A percentile compares a stretch with the other conserved stretches of the same genome.
Evolutionary conservation across 2,329 filamentous ascomycete genomes (phyloP).

Genomic region (Paramyrothecium sp.): DNA sequence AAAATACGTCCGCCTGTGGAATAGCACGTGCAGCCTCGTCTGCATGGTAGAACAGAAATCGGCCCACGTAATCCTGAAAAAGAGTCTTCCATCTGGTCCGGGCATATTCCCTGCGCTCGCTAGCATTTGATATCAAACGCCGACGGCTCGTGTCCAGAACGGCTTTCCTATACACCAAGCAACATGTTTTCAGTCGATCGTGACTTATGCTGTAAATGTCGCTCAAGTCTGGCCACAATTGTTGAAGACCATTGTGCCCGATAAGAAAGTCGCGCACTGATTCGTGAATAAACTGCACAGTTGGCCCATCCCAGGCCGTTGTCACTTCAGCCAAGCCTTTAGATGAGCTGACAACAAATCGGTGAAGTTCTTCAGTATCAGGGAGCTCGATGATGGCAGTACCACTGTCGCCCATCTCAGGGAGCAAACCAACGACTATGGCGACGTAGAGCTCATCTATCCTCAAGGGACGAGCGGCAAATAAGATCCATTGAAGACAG

Average conservation of each 20-base stretch:
- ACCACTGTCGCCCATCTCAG: slow-evolving; percentile 14
- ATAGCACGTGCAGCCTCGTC: background rate
- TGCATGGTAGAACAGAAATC: background rate
- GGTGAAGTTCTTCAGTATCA: background rate
- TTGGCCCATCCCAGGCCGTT: slow-evolving; percentile 12
- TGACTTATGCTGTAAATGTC: slow-evolving; percentile 33
- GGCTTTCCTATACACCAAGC: slow-evolving; percentile 32
- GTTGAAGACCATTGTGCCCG: slow-evolving; percentile 25
- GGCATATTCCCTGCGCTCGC: background rate
- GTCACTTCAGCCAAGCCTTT: slow-evolving; percentile 48
- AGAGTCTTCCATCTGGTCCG: background rate
- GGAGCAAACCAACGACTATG: slow-evolving; percentile 20
- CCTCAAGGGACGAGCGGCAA: slow-evolving; percentile 38
- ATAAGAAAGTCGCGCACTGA: slow-evolving; percentile 47
- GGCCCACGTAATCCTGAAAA: background rate
- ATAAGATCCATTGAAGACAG: slow-evolving; percentile 53
- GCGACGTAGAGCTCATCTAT: slow-evolving; percentile 44
- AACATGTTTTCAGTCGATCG: slow-evolving; percentile 43
- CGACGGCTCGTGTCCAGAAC: background rate
- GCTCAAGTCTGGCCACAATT: slow-evolving; percentile 30
- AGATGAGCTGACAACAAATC: slow-evolving; percentile 38
- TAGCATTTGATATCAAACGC: background rate
- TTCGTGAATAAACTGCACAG: slow-evolving; percentile 54
- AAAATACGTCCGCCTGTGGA: background rate
- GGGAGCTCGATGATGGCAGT: background rate